A percentile compares a stretch with the other conserved stretches of the same genome.
Conservation (phyloP, 164 flowering plant species). For the Tetrastigma voinierianum region DNA sequence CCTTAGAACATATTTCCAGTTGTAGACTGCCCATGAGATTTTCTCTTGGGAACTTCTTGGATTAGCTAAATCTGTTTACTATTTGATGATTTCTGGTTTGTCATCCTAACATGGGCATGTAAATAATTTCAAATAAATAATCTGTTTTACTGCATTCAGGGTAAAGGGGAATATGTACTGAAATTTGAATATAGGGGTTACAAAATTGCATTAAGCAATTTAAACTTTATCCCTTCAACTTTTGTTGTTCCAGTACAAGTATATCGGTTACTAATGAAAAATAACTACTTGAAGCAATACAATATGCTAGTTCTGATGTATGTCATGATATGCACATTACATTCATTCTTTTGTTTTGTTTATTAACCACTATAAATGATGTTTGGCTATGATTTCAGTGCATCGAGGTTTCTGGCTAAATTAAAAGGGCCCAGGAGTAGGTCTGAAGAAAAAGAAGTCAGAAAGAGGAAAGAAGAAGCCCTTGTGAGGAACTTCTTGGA, state of each 20-base stretch:
- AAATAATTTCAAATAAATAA: too few relatives aligned
- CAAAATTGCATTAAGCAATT: conserved; percentile 37
- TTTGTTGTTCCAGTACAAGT: too few relatives aligned
- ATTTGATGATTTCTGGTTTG: too few relatives aligned
- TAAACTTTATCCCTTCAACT: too few relatives aligned
- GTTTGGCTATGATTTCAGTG: conserved; percentile 48
- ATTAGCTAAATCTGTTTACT: too few relatives aligned
- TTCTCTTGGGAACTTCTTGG: too few relatives aligned
- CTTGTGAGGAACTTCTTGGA: conserved; percentile 3
- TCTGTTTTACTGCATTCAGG: too few relatives aligned
- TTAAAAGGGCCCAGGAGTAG: conserved; percentile 52
- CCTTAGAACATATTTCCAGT: too few relatives aligned
- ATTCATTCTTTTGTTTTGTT: neutral
- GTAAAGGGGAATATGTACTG: too few relatives aligned
- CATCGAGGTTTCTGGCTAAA: conserved; percentile 85
- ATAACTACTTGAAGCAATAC: neutral
- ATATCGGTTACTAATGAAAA: too few relatives aligned
- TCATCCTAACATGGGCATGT: too few relatives aligned
- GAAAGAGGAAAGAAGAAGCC: conserved; percentile 58
- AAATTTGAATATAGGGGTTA: conserved; percentile 47
- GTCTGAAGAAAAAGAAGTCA: conserved; percentile 54
- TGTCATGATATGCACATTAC: conserved; percentile 1
- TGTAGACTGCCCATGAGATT: too few relatives aligned
- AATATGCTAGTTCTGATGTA: neutral
- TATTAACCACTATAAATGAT: neutral